These are phyloP conservation scores for Backusella sp. DNA, from an alignment of 192 early-diverging fungal genomes.

Conservation along the genomic window DNA sequence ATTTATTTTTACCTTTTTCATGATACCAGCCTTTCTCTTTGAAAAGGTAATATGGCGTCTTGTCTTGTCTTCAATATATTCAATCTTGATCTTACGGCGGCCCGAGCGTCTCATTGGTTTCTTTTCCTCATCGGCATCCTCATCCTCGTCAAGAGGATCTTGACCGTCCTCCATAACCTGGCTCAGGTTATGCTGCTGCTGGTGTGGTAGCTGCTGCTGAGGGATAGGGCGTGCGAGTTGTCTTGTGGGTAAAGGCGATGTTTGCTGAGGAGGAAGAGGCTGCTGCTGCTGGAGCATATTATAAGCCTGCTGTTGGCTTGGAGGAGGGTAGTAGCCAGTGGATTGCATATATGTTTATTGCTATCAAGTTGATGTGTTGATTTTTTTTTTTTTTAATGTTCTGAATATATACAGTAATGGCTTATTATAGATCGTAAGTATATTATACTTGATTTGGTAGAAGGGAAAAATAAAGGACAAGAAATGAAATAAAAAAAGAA, in stretches of 20 bases:
- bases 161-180: not conserved
- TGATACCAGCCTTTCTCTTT: conserved; percentile 93
- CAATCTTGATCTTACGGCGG: conserved; percentile 93
- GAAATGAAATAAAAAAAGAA: conserved; percentile 2
- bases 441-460: conserved; percentile 12
- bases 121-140: conserved; percentile 52
- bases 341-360: conserved; percentile 7
- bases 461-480: not conserved
- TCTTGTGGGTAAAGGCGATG: not conserved
- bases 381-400: not conserved
- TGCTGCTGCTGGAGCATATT: not conserved
- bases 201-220: not conserved
- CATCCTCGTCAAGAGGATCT: conserved; percentile 48
- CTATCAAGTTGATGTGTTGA: not conserved
- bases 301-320: not conserved
- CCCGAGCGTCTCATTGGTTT: conserved; percentile 71
- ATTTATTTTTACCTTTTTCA: conserved; percentile 78
- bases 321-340: conserved; percentile 7
- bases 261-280: not conserved
- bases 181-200: not conserved
- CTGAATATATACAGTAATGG: conserved; percentile 8
- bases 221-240: not conserved
- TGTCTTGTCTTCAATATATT: conserved; percentile 91
- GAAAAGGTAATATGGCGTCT: conserved; percentile 91
- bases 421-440: conserved; percentile 7